phyloP scores from a whole-genome alignment of 768 basidiomycete genomes.

The Termitomyces sp. region DNA sequence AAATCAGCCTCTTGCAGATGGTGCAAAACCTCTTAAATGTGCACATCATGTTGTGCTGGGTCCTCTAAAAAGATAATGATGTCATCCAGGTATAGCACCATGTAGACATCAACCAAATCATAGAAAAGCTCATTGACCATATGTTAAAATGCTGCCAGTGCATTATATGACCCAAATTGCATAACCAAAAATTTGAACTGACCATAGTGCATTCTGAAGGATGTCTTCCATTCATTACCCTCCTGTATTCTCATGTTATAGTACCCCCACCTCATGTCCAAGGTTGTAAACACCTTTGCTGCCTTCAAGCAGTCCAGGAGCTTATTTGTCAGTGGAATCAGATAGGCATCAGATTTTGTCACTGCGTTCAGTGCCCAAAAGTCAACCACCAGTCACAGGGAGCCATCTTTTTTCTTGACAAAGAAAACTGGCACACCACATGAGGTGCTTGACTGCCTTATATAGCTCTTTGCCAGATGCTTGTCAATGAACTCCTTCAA shows the following conservation, averaged over 20 bases:
- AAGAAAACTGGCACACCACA: not conserved
- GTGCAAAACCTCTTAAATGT: not conserved
- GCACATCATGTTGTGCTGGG: not conserved
- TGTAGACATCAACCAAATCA: not conserved
- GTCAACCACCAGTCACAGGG: not conserved
- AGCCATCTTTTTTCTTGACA: not conserved
- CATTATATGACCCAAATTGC: not conserved
- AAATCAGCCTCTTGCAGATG: not conserved
- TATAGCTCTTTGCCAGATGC: not conserved
- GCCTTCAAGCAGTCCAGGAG: not conserved
- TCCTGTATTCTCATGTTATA: no score
- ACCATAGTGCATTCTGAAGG: no score
- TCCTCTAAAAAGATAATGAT: no score
- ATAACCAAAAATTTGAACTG: no score
- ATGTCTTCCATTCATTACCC: not conserved
- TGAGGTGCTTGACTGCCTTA: not conserved
- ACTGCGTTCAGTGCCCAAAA: not conserved
- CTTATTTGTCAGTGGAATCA: not conserved
- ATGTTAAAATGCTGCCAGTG: not conserved
- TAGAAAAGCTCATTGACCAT: not conserved
- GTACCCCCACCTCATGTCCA: not conserved
- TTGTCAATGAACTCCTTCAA: not conserved
- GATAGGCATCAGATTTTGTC: not conserved
- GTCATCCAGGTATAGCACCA: no score
- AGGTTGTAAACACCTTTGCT: not conserved